Conservation (phyloP, 148 eudicot species). For the Chenopodium formosanum region DNA sequence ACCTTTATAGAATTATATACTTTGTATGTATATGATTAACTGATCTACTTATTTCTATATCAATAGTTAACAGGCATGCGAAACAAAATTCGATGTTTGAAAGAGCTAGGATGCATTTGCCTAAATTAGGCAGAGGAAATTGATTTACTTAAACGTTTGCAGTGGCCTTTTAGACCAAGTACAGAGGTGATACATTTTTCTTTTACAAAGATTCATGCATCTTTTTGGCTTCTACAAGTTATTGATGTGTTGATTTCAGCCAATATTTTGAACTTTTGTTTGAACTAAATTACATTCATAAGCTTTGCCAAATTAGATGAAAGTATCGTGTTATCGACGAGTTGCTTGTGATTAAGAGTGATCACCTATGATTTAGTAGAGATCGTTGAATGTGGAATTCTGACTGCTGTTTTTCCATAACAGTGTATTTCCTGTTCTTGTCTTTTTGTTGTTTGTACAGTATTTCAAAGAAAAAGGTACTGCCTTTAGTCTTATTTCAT, state of each 20-base stretch:
- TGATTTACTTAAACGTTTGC: background rate
- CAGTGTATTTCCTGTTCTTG: background rate
- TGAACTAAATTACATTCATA: background rate
- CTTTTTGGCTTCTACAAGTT: background rate
- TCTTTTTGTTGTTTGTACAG: constrained; percentile 11
- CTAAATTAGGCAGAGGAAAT: background rate
- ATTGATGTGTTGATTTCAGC: background rate
- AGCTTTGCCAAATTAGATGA: background rate
- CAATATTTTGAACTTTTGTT: background rate
- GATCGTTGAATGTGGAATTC: background rate
- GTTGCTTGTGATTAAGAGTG: background rate
- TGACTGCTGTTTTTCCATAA: background rate
- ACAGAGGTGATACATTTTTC: background rate
- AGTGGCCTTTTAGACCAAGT: background rate
- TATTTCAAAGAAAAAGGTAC: background rate
- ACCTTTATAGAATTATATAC: too few relatives aligned
- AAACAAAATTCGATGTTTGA: background rate
- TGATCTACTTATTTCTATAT: background rate
- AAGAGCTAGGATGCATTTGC: background rate
- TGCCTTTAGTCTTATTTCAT: background rate
- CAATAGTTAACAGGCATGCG: background rate
- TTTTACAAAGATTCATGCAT: background rate
- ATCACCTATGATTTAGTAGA: background rate
- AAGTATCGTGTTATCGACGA: constrained; percentile 4
- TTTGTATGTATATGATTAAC: background rate